phyloP scores from a whole-genome alignment of 306 rosid species.

The Mimosa pudica region DNA sequence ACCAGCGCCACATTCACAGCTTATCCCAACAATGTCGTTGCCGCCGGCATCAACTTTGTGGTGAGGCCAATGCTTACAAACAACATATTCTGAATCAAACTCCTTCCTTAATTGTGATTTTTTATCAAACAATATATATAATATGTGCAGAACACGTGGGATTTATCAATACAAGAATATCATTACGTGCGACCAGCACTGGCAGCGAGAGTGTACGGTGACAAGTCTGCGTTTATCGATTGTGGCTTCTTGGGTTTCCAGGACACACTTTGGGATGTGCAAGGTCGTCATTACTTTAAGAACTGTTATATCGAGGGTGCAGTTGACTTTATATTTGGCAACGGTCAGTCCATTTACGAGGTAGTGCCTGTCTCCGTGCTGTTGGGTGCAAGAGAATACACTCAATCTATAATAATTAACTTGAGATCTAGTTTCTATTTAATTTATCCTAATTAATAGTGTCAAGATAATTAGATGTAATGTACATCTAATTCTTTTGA shows the following conservation, averaged over 20 bases:
- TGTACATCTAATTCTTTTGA: too few relatives aligned
- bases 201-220: slow-evolving; percentile 54
- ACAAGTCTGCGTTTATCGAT: slow-evolving; percentile 43
- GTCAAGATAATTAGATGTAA: too few relatives aligned
- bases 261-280: slow-evolving; percentile 56
- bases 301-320: slow-evolving; percentile 46
- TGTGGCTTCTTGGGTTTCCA: slow-evolving; percentile 49
- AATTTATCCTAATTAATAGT: too few relatives aligned
- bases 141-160: slow-evolving; percentile 15
- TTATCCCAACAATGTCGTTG: slow-evolving; percentile 31
- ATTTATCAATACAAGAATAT: fast-evolving
- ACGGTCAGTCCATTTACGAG: slow-evolving; percentile 45
- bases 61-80: not conserved
- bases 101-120: too few relatives aligned
- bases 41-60: slow-evolving; percentile 40
- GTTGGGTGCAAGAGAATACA: too few relatives aligned
- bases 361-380: not conserved
- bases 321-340: slow-evolving; percentile 52
- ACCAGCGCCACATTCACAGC: slow-evolving; percentile 50
- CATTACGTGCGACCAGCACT: slow-evolving; percentile 12
- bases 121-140: too few relatives aligned
- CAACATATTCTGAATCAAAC: not conserved
- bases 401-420: too few relatives aligned
- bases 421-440: too few relatives aligned
- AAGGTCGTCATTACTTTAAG: slow-evolving; percentile 51